Evolutionary conservation across 2,329 filamentous ascomycete genomes (phyloP).

Genomic region (Paraconiothyrium brasiliense): DNA sequence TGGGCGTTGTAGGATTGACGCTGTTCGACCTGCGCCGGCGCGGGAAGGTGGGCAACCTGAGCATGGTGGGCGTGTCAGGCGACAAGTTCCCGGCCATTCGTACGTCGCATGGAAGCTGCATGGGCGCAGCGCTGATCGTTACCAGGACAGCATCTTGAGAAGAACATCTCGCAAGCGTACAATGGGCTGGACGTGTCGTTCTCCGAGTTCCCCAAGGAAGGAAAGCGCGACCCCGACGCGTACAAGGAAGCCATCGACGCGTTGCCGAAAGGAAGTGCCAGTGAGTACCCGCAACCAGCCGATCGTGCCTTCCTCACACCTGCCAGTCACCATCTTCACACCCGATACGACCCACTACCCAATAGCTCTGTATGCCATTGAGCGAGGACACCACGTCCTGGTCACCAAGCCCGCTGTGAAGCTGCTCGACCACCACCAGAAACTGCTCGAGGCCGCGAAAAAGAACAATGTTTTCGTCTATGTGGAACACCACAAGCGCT

Average conservation of each 20-base stretch:
- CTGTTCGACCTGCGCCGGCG: conserved; percentile 87
- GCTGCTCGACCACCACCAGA: conserved; percentile 79
- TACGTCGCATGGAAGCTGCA: conserved; percentile 55
- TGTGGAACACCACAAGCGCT: conserved; percentile 96
- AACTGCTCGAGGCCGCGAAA: conserved; percentile 75
- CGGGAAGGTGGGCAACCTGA: conserved; percentile 85
- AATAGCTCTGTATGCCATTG: conserved; percentile 90
- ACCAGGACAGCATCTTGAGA: conserved; percentile 80
- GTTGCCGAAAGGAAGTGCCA: conserved; percentile 81
- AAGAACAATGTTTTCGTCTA: conserved; percentile 87
- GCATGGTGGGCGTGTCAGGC: conserved; percentile 90
- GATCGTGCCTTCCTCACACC: not conserved
- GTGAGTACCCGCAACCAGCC: conserved; percentile 30
- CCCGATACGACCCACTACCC: conserved; percentile 92
- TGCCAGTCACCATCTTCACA: conserved; percentile 84
- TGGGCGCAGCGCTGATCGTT: conserved; percentile 24
- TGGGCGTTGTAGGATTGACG: conserved; percentile 89
- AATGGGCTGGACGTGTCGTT: conserved; percentile 90
- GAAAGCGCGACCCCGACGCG: conserved; percentile 76
- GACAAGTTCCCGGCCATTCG: conserved; percentile 91
- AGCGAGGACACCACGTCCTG: conserved; percentile 86
- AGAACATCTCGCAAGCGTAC: conserved; percentile 89
- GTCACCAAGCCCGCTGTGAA: conserved; percentile 96
- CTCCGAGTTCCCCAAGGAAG: conserved; percentile 80
- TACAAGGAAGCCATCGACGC: conserved; percentile 91